Base-by-base conservation (phyloP, 1,284 basidiomycete species). In the Neolentinus lepideus region DNA sequence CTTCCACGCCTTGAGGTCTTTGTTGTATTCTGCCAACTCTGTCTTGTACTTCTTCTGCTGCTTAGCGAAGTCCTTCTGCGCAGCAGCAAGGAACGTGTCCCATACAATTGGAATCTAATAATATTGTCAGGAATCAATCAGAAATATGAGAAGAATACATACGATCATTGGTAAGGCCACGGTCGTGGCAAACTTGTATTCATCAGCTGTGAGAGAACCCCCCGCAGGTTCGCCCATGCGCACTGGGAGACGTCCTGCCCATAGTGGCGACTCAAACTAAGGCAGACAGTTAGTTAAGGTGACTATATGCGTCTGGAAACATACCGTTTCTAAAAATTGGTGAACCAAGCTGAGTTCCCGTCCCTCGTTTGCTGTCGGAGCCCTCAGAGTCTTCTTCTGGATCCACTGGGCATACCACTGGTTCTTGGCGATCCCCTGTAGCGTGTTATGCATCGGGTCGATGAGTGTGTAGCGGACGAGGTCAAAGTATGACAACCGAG, bases 361-460 rank as follows among this genome's bases (percentile, higher is more conserved):
- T 6, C 27, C 21, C 2, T 27, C 56, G 9, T 47, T 57, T 2
- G 54, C 56, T 0, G 64, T 69, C 19, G 58, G 46, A 21, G 61
- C 50, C 1, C 67, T 61, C 1, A 31, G 12, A 6, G 29, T 12
- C 29, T 31, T 31, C 12, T 4, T 31, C 12, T 31, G 4, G 12
- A 31, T 31, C 29, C 29, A 31, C 4, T 12, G 29, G 12, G 29
- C 29, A 12, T 31, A 31, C 29, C 29, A 31, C 29, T 31, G 29
- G 29, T 31, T 31, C 29, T 31, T 31, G 4, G 29, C 29, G 12
- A 31, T 4, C 4, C 29, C 29, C 29, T 6, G 61, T 0, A 71
- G 59, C 0, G 70, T 54, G 51, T 67, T 71, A 54, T 69, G 67
- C 68, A 70, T 70, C 0, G 69, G 69, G 56, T 71, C 68, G 51